A percentile compares a stretch with the other conserved stretches of the same genome.
Evolutionary conservation across 1,139 yeast genomes (phyloP).

Genomic region (Yamadazyma conglobata): DNA sequence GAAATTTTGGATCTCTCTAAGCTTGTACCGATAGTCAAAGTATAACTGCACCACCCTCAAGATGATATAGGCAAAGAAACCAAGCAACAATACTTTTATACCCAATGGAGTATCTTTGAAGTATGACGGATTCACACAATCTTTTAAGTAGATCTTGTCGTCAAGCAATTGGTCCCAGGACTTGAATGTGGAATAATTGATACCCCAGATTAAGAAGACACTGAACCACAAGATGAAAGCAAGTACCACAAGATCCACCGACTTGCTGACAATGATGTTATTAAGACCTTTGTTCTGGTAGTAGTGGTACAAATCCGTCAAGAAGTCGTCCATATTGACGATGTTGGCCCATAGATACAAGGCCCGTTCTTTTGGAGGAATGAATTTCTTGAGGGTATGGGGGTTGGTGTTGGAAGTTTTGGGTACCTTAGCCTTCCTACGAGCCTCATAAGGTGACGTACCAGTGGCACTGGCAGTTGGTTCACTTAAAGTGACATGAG

Average conservation of each 20-base stretch:
- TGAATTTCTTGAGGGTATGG: too few relatives aligned
- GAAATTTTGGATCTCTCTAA: conserved; percentile 62
- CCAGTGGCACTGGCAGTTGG: too few relatives aligned
- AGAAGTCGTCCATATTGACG: conserved; percentile 80
- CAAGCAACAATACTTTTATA: conserved; percentile 58
- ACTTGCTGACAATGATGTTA: conserved; percentile 65
- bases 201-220: conserved; percentile 78
- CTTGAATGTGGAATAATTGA: conserved; percentile 53
- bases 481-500: too few relatives aligned
- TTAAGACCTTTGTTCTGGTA: conserved; percentile 81
- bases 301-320: conserved; percentile 78
- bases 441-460: too few relatives aligned
- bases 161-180: conserved; percentile 14
- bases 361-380: conserved; percentile 73
- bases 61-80: conserved; percentile 56
- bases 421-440: too few relatives aligned
- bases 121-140: conserved; percentile 61
- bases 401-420: too few relatives aligned
- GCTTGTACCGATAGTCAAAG: conserved; percentile 44
- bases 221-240: conserved; percentile 76
- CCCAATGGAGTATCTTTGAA: conserved; percentile 46
- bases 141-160: conserved; percentile 28
- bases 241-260: conserved; percentile 67
- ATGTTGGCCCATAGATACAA: conserved; percentile 96
- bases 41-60: conserved; percentile 62